Conservation (phyloP, 176 grass and related monocot genomes). For the Dactylis glomerata region DNA sequence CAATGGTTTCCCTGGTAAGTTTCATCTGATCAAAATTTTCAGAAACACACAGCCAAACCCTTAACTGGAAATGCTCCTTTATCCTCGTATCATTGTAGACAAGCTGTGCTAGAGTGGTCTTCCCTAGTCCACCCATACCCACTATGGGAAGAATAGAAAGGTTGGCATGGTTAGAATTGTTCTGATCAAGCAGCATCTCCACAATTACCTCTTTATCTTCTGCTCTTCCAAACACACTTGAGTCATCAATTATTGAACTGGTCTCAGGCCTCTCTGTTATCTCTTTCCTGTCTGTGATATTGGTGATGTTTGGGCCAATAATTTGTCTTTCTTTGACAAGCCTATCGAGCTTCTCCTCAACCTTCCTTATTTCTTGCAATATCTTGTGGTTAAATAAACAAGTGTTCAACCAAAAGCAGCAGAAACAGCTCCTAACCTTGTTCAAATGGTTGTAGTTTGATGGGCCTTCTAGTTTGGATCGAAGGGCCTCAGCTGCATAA, state of each 20-base stretch:
- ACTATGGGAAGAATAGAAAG: slow-evolving; percentile 63
- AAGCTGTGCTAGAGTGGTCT: slow-evolving; percentile 66
- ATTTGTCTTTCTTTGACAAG: slow-evolving; percentile 53
- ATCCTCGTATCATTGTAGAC: slow-evolving; percentile 72
- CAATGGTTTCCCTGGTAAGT: slow-evolving; percentile 65
- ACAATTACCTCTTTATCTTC: slow-evolving; percentile 64
- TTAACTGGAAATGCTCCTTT: slow-evolving; percentile 57
- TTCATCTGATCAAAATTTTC: slow-evolving; percentile 72
- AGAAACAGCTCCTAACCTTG: slow-evolving; percentile 49
- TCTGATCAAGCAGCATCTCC: slow-evolving; percentile 31
- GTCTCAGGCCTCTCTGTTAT: slow-evolving; percentile 45
- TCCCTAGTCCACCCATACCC: slow-evolving; percentile 80
- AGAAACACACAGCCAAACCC: slow-evolving; percentile 74
- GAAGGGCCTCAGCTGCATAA: slow-evolving; percentile 38
- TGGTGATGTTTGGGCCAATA: slow-evolving; percentile 44
- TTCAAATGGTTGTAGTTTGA: slow-evolving; percentile 28
- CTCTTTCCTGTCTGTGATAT: slow-evolving; percentile 20
- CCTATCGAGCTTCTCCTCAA: slow-evolving; percentile 49
- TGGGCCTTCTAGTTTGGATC: slow-evolving; percentile 33
- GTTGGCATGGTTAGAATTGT: neutral
- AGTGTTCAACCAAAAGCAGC: slow-evolving; percentile 37
- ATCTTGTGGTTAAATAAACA: slow-evolving; percentile 43
- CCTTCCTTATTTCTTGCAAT: slow-evolving; percentile 38
- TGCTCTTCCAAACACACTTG: slow-evolving; percentile 62
- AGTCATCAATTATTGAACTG: slow-evolving; percentile 62